A percentile compares a stretch with the other conserved stretches of the same genome.
These are phyloP conservation scores for Parathielavia hyrcaniae DNA, from an alignment of 495 filamentous ascomycete genomes.

Conservation along the genomic window DNA sequence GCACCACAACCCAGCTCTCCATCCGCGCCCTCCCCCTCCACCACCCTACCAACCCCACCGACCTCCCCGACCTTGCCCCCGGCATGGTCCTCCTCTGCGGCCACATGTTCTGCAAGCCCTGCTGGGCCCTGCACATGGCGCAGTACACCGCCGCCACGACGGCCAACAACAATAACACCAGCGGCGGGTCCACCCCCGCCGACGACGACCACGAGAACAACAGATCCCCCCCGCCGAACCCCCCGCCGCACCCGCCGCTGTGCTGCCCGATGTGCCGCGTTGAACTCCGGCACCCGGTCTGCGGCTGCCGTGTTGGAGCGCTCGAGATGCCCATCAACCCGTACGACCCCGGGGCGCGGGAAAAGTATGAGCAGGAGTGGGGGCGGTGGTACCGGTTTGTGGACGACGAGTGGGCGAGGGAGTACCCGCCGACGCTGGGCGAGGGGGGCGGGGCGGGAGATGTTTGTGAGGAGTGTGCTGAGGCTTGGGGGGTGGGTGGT, in stretches of 20 bases:
- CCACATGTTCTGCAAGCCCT: conserved; percentile 5
- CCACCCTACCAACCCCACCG: not conserved
- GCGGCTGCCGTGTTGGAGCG: not conserved
- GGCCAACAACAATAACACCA: not conserved
- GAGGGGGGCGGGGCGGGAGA: not conserved
- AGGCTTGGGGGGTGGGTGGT: too few relatives aligned
- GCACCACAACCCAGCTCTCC: not conserved
- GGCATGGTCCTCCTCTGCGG: not conserved
- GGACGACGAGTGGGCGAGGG: not conserved
- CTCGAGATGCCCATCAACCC: not conserved
- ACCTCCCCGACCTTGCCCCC: not conserved
- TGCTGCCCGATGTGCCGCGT: not conserved
- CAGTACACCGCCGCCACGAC: not conserved
- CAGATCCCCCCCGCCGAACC: too few relatives aligned
- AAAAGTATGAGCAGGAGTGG: not conserved
- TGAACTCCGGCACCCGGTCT: not conserved
- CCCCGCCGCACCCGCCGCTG: not conserved
- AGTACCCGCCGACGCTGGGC: not conserved
- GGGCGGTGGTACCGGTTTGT: not conserved
- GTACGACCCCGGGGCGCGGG: not conserved
- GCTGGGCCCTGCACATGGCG: not conserved
- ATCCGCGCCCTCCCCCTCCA: not conserved
- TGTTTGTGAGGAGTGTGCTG: not conserved
- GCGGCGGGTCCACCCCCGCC: too few relatives aligned
- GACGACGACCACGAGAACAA: too few relatives aligned